phyloP scores from a whole-genome alignment of 2,329 filamentous ascomycete species.

The Aspergillus ruber region DNA sequence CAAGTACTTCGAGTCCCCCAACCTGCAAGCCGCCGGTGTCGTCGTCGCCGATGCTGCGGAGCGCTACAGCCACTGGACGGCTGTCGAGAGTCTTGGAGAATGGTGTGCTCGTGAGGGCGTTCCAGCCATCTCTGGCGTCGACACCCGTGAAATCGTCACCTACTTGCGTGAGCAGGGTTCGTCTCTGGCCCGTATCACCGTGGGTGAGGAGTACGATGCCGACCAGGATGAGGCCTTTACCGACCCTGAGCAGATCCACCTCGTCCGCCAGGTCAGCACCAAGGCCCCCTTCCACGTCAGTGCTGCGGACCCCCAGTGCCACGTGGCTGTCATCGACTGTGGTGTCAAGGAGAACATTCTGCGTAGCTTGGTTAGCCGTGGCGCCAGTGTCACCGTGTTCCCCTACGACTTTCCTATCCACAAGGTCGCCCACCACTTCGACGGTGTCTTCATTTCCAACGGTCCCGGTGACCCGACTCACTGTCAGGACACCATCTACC shows the following conservation, averaged over 20 bases:
- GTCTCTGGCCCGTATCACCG: constrained; percentile 85
- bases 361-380: constrained; percentile 83
- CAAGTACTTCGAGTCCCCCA: constrained; percentile 96
- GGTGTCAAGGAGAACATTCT: constrained; percentile 99
- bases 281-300: constrained; percentile 96
- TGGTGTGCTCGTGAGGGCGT: constrained; percentile 97
- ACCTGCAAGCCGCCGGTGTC: constrained; percentile 92
- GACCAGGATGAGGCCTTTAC: constrained; percentile 95
- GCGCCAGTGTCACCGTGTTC: constrained; percentile 88
- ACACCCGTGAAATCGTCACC: constrained; percentile 94
- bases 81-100: constrained; percentile 82
- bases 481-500: constrained; percentile 89
- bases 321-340: constrained; percentile 93
- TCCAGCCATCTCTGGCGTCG: constrained; percentile 91
- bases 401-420: constrained; percentile 96
- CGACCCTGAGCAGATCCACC: constrained; percentile 92
- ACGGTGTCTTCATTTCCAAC: constrained; percentile 98
- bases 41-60: constrained; percentile 92
- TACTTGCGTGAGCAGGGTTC: constrained; percentile 94
- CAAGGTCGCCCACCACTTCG: constrained; percentile 96
- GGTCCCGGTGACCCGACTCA: constrained; percentile 97
- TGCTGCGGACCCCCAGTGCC: constrained; percentile 73
- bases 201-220: constrained; percentile 96
- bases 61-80: constrained; percentile 97
- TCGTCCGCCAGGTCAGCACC: constrained; percentile 93